Evolutionary conservation across 257 asterid genomes (phyloP), one percentile per base, ranked within the genome.

Genomic region (Pogostemon cablin): DNA sequence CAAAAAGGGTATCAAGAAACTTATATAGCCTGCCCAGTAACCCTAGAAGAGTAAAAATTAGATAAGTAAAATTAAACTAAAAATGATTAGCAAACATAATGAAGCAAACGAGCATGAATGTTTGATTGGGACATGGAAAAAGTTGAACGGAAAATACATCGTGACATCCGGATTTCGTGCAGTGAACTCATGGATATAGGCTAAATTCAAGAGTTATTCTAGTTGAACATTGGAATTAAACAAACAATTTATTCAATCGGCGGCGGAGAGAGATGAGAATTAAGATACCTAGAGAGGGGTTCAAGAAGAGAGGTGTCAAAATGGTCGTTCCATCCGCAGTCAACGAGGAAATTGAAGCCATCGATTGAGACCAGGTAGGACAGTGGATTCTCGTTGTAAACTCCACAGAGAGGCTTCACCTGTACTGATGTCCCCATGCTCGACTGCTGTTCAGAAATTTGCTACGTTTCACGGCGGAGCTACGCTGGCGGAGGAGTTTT

Each of bases 241-340:
- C 10, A 42, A 0, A 61, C 40, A 73, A 67, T 25, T 43, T 71
- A 48, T 4, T 46, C 2, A 72, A 67, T 25, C 46, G 25, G 46
- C 11, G 58, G 42, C 15, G 25, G 43, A 52, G 50, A 41, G 37
- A 42, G 17, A n/a, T 4, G 7, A 34, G 38, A 58, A 46, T 47
- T 3, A 10, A 70, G 38, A 42, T 4, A 93, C 99, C 96, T 93
- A 82, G 98, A 84, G 20, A 93, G 93, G 55, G 99, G 96, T 76
- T 89, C 86, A 7, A 93, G 98, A 52, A 93, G 87, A 10, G 99
- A 87, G 68, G 86, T 65, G n/a, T 93, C 96, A 56, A 93, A 93
- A 20, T 89, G 96, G 98, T 93, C 99, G 71, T 91, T 93, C 99
- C 99, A 91, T 53, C 99, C 98, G 79, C 99, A 93, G 71, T 93